Conservation (phyloP, 306 rosid genomes). For the Quercus ilex region DNA sequence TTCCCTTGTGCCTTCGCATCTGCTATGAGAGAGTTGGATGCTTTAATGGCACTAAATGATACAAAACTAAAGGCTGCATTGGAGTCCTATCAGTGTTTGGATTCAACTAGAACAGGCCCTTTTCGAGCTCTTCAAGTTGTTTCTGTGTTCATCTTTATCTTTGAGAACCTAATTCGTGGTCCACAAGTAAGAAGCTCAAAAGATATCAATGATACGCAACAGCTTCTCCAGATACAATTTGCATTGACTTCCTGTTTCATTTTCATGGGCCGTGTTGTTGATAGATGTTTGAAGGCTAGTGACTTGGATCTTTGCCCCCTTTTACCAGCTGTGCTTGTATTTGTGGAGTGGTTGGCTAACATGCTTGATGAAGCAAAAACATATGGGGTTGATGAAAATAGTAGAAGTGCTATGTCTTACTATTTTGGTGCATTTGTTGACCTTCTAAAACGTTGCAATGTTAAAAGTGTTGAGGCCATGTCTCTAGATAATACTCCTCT, state of each 20-base stretch:
- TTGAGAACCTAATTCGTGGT: conserved; percentile 41
- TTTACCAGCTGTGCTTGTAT: conserved; percentile 75
- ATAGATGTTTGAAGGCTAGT: conserved; percentile 56
- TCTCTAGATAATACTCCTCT: conserved; percentile 46
- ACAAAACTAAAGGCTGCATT: conserved; percentile 39
- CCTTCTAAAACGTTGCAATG: conserved; percentile 43
- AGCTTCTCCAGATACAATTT: conserved; percentile 39
- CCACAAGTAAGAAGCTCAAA: conserved; percentile 32
- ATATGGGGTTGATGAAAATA: conserved; percentile 44
- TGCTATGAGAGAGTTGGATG: conserved; percentile 57
- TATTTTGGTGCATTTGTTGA: conserved; percentile 50
- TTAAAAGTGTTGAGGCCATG: conserved; percentile 24
- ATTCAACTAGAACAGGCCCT: conserved; percentile 75
- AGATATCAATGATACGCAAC: conserved; percentile 35
- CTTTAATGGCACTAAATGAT: conserved; percentile 68
- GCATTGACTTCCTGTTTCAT: conserved; percentile 60
- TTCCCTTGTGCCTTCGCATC: conserved; percentile 61
- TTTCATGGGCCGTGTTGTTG: conserved; percentile 73
- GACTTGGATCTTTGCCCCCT: conserved; percentile 54
- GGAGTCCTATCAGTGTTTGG: conserved; percentile 71
- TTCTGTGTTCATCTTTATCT: conserved; percentile 60
- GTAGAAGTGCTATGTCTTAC: conserved; percentile 58
- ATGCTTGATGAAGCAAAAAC: conserved; percentile 35
- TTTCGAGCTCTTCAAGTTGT: conserved; percentile 71
- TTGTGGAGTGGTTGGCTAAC: conserved; percentile 73